Evolutionary conservation across 139 green algal genomes (phyloP), one percentile per base, ranked within the genome.

Genomic region (Haematococcus lacustris): DNA sequence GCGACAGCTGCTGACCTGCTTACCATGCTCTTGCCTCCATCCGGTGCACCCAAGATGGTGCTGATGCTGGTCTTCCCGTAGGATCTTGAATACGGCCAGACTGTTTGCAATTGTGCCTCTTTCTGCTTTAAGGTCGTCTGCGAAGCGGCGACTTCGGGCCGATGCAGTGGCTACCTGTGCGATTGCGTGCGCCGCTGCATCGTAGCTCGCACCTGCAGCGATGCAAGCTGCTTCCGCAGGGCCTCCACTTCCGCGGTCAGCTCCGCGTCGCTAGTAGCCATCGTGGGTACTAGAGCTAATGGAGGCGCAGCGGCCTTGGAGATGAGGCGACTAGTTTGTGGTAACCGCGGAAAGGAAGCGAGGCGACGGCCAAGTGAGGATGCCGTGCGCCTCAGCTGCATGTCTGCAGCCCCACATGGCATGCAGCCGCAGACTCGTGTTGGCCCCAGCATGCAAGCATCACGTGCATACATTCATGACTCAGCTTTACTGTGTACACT

Each of bases 11-110:
- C 3, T 40, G 38, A 40, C 40, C 35, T 35, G 13, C 65, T 40
- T 51, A 93, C 89, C 80, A 93, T 37, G 51, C 73, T 83, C 28
- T 83, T 78, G 21, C 92, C 92, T 30, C 83, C 84, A 68, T 91
- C 87, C 9, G 81, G 40, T 17, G 79, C 64, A 3, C 76, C 68
- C 25, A 95, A 76, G 41, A 97, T 82, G 4, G 76, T 91, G 30
- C 32, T 70, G 38, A 96, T 81, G 6, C 81, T 60, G 1, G 80
- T 91, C 41, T 89, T 73, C 13, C 73, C 74, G 66, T 87, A 91
- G 3, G 73, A 81, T 21, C 71, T 73, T 0, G 78, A 88, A 67
- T 91, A 91, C 0, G 86, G 86, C 37, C 79, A 75, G 2, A 89
- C 76, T 9, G 71, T 68, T 51, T 72, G 69, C 3, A 76, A 35